These are phyloP conservation scores for Arthrobotrys iridis DNA, from an alignment of 2,329 filamentous ascomycete genomes.

Conservation along the genomic window DNA sequence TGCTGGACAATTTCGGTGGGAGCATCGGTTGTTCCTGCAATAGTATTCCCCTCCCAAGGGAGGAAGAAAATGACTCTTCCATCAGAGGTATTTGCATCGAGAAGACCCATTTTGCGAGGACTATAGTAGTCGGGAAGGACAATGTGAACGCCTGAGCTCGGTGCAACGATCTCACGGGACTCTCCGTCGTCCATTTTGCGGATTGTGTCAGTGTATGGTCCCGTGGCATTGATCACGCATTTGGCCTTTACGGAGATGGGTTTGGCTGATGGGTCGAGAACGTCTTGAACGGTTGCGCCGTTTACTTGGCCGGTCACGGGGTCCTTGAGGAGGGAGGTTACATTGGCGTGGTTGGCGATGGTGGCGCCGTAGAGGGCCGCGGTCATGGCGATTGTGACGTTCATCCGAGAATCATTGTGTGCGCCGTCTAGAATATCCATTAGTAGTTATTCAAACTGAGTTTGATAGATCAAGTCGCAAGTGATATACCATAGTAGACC, in stretches of 20 bases:
- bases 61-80: slow-evolving; percentile 93
- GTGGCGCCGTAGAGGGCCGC: slow-evolving; percentile 86
- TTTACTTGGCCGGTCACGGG: slow-evolving; percentile 73
- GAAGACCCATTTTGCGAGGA: slow-evolving; percentile 84
- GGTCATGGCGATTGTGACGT: slow-evolving; percentile 86
- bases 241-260: slow-evolving; percentile 67
- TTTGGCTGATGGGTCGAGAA: slow-evolving; percentile 69
- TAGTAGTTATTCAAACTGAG: slow-evolving; percentile 56
- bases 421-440: slow-evolving; percentile 72
- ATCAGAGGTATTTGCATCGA: slow-evolving; percentile 86
- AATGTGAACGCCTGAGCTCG: slow-evolving; percentile 85
- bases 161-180: slow-evolving; percentile 81
- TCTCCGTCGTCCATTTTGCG: slow-evolving; percentile 81
- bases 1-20: slow-evolving; percentile 77
- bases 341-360: slow-evolving; percentile 83
- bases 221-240: slow-evolving; percentile 87
- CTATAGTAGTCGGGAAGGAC: slow-evolving; percentile 88
- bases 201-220: slow-evolving; percentile 85
- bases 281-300: slow-evolving; percentile 77
- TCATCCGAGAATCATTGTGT: slow-evolving; percentile 93
- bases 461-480: background rate
- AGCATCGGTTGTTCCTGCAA: slow-evolving; percentile 86
- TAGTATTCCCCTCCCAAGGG: slow-evolving; percentile 92
- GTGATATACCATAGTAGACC: slow-evolving; percentile 76
- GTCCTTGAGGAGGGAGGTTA: slow-evolving; percentile 80